Evolutionary conservation across 208 protist genomes (phyloP), one percentile per base, ranked within the genome.

Genomic region (Acanthamoeba triangularis): DNA sequence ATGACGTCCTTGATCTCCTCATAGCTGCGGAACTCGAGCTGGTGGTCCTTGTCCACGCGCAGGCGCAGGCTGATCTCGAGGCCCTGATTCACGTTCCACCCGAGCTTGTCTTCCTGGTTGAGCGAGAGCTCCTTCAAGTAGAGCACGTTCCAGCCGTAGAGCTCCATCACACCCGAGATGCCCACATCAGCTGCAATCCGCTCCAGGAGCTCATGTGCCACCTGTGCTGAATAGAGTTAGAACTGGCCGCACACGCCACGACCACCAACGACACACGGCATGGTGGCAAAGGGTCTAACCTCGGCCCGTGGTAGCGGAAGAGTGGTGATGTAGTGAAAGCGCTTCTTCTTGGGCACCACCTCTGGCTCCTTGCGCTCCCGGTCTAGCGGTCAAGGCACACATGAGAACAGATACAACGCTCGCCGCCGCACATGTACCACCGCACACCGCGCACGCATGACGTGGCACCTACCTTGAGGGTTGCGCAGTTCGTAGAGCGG

Each of bases 51-150:
- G 78, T 87, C 78, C 33, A 87, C 78, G 1, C 78, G 5, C 44
- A 87, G 41, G 11, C 78, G 37, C 78, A 87, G 47, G 30, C 78
- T 87, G 47, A 87, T 87, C 30, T 87, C 78, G 28, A 87, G 47
- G 41, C 78, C 78, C 25, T 87, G 47, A 33, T 87, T 87, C 41
- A 87, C 78, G 47, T 87, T 87, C 78, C 78, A 87, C 28, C 78
- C 78, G 47, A 87, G 78, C 47, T 87, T 87, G 78, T 87, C 78
- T 6, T 87, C 78, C 44, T 87, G 78, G 44, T 87, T 59, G 44
- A 87, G 47, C 28, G 44, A 61, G 33, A 87, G 78, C 44, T 87
- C 78, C 47, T 87, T 87, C 16, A 87, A 52, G 44, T 87, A 87
- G 47, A 59, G 37, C 33, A 87, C 78, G 44, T 87, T 49, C 78